Percentiles rank a stretch among this genome's conserved stretches.
phyloP scores from a whole-genome alignment of 805 yeast species.

The Wickerhamomyces alni region DNA sequence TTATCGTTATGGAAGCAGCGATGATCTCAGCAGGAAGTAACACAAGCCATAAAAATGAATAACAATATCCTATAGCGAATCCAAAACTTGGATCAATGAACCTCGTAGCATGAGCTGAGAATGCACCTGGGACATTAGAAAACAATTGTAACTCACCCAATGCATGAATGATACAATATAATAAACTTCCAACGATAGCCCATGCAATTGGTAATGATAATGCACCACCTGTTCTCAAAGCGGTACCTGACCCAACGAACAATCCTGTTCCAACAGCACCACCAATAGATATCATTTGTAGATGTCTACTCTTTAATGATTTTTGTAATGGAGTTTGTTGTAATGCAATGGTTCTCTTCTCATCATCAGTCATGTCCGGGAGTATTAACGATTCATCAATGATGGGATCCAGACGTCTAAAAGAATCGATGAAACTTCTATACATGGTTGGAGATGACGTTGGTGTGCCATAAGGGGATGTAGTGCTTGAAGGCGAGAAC shows the following conservation, averaged over 20 bases:
- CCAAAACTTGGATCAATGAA: conserved; percentile 59
- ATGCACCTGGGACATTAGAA: conserved; percentile 61
- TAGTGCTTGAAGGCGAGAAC: no score
- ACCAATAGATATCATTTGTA: conserved; percentile 65
- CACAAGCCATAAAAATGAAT: conserved; percentile 46
- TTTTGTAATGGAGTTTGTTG: conserved; percentile 55
- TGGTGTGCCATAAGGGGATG: conserved; percentile 2
- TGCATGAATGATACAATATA: conserved; percentile 55
- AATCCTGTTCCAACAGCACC: conserved; percentile 67
- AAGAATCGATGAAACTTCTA: conserved; percentile 12
- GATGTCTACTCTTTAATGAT: conserved; percentile 49
- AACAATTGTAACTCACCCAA: conserved; percentile 55
- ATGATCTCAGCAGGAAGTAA: conserved; percentile 46
- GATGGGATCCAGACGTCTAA: conserved; percentile 28
- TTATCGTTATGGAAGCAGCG: conserved; percentile 49
- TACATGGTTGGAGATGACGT: conserved; percentile 1
- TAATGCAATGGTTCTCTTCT: conserved; percentile 35
- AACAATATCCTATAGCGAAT: conserved; percentile 56
- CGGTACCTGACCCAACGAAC: conserved; percentile 59
- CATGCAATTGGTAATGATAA: conserved; percentile 56
- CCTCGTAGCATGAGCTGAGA: conserved; percentile 53
- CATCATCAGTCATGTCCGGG: conserved; percentile 32
- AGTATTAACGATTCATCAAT: conserved; percentile 31
- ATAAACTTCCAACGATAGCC: conserved; percentile 46
- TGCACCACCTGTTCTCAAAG: conserved; percentile 57